These are phyloP conservation scores for Amphicarpaea edgeworthii DNA, from an alignment of 306 rosid species.

Conservation along the genomic window DNA sequence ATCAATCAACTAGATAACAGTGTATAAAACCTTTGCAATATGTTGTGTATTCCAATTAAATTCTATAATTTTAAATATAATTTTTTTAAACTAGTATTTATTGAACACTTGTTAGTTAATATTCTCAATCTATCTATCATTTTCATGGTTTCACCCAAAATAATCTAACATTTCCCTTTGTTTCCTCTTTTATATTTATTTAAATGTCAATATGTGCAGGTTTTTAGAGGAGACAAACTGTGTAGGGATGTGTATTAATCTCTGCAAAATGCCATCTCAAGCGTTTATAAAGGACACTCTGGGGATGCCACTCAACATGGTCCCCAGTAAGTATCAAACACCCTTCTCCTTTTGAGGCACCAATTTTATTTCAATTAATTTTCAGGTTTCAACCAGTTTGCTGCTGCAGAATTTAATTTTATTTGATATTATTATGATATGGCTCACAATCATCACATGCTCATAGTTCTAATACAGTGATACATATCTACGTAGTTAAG, in stretches of 20 bases:
- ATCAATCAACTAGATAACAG: neutral
- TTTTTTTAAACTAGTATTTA: neutral
- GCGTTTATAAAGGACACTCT: slow-evolving; percentile 75
- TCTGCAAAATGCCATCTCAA: slow-evolving; percentile 90
- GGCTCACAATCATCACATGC: neutral
- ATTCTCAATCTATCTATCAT: slow-evolving; percentile 6
- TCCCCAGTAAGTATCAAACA: slow-evolving; percentile 75
- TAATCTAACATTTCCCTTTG: slow-evolving; percentile 17
- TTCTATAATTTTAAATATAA: neutral
- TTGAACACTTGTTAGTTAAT: neutral
- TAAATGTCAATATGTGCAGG: slow-evolving; percentile 57
- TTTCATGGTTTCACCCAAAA: slow-evolving; percentile 7
- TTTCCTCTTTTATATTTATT: neutral
- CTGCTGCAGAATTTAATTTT: neutral
- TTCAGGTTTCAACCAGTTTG: neutral
- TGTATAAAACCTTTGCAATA: neutral
- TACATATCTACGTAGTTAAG: no score
- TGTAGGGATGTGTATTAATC: slow-evolving; percentile 88
- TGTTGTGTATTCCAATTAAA: neutral
- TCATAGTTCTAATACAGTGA: no score
- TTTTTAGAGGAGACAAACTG: slow-evolving; percentile 84
- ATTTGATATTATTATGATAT: neutral
- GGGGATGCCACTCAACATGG: slow-evolving; percentile 86
- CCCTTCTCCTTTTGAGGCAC: neutral
- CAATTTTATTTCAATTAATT: slow-evolving; percentile 8